Conservation (phyloP, 2,329 filamentous ascomycete species). For the Cytospora piceicola region DNA sequence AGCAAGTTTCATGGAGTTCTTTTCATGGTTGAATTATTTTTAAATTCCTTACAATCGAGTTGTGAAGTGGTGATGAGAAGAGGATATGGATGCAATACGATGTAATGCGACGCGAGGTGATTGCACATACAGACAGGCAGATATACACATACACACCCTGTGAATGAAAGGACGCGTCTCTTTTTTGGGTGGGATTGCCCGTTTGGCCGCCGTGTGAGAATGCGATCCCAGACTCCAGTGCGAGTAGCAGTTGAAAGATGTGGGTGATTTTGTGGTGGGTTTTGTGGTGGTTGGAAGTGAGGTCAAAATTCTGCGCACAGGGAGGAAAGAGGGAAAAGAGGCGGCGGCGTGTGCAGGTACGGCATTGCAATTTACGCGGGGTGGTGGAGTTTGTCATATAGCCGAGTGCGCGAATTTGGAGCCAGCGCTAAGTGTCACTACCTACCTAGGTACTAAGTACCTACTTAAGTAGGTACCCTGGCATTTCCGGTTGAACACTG, state of each 20-base stretch:
- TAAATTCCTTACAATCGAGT: background rate
- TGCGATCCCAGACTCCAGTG: constrained; percentile 23
- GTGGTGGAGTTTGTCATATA: constrained; percentile 25
- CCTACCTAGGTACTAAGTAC: background rate
- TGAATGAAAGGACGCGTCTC: constrained; percentile 8
- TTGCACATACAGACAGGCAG: background rate
- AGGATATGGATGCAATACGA: background rate
- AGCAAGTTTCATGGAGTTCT: background rate
- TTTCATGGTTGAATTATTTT: background rate
- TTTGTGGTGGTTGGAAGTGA: constrained; percentile 18
- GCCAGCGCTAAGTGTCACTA: background rate
- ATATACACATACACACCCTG: background rate
- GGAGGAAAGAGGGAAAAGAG: constrained; percentile 17
- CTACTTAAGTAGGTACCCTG: no score
- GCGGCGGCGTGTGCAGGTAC: constrained; percentile 1
- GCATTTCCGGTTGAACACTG: no score
- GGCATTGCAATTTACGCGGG: constrained; percentile 23
- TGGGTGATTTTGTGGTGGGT: background rate
- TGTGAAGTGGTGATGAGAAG: background rate
- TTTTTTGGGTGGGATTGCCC: background rate
- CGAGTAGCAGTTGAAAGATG: constrained; percentile 19
- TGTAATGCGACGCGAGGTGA: no score
- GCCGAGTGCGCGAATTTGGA: constrained; percentile 26
- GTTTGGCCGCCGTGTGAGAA: constrained; percentile 8
- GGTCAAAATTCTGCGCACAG: constrained; percentile 23